Conservation (phyloP, 306 rosid species). For the Acacia confusa region DNA sequence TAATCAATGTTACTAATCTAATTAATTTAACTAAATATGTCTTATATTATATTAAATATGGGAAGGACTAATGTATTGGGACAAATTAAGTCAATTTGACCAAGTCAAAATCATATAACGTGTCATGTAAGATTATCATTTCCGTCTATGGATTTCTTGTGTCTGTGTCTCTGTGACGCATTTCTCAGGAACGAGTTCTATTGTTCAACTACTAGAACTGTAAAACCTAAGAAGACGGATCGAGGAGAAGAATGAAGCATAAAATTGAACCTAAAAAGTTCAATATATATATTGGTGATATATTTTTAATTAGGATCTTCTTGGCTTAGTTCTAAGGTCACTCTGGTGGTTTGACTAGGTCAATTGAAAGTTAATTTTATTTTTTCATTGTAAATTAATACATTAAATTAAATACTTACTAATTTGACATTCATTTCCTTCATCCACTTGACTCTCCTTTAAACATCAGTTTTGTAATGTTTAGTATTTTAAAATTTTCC, state of each 20-base stretch:
- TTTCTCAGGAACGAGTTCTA: background rate
- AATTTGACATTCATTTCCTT: too few species aligned
- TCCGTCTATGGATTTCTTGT: background rate
- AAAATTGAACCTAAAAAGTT: background rate
- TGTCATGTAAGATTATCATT: background rate
- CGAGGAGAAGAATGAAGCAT: too few species aligned
- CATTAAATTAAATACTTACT: too few species aligned
- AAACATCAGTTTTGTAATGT: too few species aligned
- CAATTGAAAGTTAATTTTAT: background rate
- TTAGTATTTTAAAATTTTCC: too few species aligned
- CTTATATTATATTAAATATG: too few species aligned
- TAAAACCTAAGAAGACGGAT: background rate
- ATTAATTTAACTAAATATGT: too few species aligned
- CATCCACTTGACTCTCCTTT: too few species aligned
- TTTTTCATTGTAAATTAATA: background rate
- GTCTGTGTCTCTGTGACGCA: background rate
- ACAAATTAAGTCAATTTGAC: conserved; percentile 20
- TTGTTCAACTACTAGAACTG: conserved; percentile 47
- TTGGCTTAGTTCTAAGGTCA: background rate
- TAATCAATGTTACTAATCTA: too few species aligned
- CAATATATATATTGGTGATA: background rate
- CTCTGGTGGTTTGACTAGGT: background rate
- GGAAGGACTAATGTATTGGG: background rate
- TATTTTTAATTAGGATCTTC: background rate
- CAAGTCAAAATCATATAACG: conserved; percentile 21